Base-by-base conservation (phyloP, 345 rosid genomes). In the Eucalyptus sp. region DNA sequence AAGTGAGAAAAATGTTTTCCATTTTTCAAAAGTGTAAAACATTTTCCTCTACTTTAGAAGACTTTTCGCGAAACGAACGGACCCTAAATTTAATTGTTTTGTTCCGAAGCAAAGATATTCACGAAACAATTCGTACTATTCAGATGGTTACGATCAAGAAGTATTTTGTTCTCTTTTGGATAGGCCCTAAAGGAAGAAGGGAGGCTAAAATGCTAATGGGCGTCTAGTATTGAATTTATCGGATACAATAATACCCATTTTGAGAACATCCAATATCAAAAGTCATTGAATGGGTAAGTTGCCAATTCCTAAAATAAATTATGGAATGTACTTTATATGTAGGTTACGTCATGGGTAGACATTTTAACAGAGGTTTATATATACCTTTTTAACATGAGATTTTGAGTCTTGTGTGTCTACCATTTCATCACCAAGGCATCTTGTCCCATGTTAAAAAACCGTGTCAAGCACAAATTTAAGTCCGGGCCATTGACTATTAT, bases 101-200 rank as follows among this genome's bases (percentile, higher is more conserved):
- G 24, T 17, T 68, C 4, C 5, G 6, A 68, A 31, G 80, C 41
- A n/a, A n/a, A 66, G 22, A 66, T 66, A 1, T 66, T 18, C 79
- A n/a, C 0, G 1, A 0, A 15, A n/a, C 41, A 1, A 4, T 31
- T 66, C 0, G 2, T 66, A 7, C 41, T 16, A n/a, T 66, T 66
- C 5, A 31, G 3, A 66, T 31, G 33, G 9, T 66, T 37, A 31
- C 0, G 7, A 66, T 37, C 11, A 31, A 8, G 6, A 66, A 1
- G 12, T 31, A 66, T 9, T 66, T 9, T 14, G 10, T 4, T 66
- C 3, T 15, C 20, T 66, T n/a, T 31, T 1, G 6, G 10, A n/a
- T 66, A 66, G 41, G 79, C 79, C 22, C 22, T 15, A 8, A 31
- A 31, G 10, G 41, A 3, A 66, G 43, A 66, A 31, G 22, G 3